Percentiles rank a stretch among this genome's conserved stretches.
These are phyloP conservation scores for Ophiostoma novo-ulmi DNA, from an alignment of 2,329 filamentous ascomycete genomes.

Conservation along the genomic window DNA sequence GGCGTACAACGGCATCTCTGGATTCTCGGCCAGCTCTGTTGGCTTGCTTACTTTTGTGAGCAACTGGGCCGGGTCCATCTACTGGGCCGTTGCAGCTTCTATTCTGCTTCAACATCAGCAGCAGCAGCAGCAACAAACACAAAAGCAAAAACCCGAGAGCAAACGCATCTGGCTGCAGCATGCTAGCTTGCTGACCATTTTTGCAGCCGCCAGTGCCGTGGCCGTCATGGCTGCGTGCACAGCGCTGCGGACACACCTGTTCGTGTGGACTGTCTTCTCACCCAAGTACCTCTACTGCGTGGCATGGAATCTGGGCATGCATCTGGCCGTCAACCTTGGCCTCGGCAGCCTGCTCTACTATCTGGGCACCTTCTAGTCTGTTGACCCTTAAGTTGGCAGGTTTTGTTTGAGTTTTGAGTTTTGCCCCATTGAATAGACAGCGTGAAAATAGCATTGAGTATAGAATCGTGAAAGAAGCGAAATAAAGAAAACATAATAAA, in stretches of 20 bases:
- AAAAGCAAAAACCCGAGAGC: background rate
- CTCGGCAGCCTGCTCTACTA: conserved; percentile 56
- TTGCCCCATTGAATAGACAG: background rate
- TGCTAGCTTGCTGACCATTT: conserved; percentile 62
- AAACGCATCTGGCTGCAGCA: conserved; percentile 40
- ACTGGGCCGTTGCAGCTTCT: conserved; percentile 68
- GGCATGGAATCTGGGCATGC: conserved; percentile 80
- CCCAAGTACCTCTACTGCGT: conserved; percentile 92
- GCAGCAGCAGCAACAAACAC: background rate
- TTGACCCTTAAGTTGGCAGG: background rate
- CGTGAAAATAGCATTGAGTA: background rate
- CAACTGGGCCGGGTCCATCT: conserved; percentile 89
- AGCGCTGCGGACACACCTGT: conserved; percentile 76
- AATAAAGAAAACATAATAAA: background rate
- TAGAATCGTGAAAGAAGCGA: background rate
- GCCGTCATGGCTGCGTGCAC: conserved; percentile 88
- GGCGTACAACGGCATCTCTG: conserved; percentile 85
- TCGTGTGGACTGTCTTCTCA: conserved; percentile 98
- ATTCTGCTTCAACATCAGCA: conserved; percentile 43
- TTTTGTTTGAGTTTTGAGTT: background rate
- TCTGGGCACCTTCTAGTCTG: conserved; percentile 36
- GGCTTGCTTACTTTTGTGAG: conserved; percentile 77
- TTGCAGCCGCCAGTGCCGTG: conserved; percentile 58
- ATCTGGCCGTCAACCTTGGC: conserved; percentile 66
- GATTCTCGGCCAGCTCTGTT: conserved; percentile 75